Conservation (phyloP, 495 filamentous ascomycete species). For the Neurospora hispaniola region DNA sequence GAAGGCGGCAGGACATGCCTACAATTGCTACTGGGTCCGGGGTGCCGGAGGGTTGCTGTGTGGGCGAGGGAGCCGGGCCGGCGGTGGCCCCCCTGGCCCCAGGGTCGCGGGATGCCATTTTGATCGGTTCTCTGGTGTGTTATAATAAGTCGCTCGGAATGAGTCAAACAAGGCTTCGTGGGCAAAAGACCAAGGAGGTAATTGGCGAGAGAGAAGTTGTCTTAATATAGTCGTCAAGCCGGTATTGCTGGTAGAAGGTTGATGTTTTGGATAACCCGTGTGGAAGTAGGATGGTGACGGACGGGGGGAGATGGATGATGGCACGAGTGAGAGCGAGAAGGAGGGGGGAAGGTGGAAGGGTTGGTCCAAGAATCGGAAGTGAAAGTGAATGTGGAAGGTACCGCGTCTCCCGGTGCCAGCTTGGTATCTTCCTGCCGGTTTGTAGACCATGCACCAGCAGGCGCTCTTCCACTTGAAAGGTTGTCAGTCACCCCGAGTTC, state of each 20-base stretch:
- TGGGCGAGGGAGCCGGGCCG: slow-evolving; percentile 7
- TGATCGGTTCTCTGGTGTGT: neutral
- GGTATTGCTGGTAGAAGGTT: neutral
- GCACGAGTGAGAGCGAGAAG: neutral
- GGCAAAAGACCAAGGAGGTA: neutral
- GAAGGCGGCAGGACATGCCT: slow-evolving; percentile 39
- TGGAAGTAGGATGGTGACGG: neutral
- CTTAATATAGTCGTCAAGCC: neutral
- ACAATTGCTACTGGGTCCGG: slow-evolving; percentile 28
- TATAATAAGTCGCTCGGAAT: neutral
- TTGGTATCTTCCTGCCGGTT: neutral
- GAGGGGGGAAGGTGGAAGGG: neutral
- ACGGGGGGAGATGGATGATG: neutral
- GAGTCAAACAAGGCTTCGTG: neutral
- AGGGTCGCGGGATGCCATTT: neutral
- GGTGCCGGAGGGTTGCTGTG: slow-evolving; percentile 14
- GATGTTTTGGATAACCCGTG: neutral
- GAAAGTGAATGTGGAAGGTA: neutral
- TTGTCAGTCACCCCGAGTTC: neutral
- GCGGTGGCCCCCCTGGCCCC: neutral
- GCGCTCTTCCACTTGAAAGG: neutral
- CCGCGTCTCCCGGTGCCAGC: neutral
- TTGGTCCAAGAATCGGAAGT: no score
- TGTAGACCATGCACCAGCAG: neutral
- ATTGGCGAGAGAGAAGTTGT: neutral